Evolutionary conservation across 192 early-diverging fungal species (phyloP).

Genomic region (Umbelopsis ramanniana): DNA sequence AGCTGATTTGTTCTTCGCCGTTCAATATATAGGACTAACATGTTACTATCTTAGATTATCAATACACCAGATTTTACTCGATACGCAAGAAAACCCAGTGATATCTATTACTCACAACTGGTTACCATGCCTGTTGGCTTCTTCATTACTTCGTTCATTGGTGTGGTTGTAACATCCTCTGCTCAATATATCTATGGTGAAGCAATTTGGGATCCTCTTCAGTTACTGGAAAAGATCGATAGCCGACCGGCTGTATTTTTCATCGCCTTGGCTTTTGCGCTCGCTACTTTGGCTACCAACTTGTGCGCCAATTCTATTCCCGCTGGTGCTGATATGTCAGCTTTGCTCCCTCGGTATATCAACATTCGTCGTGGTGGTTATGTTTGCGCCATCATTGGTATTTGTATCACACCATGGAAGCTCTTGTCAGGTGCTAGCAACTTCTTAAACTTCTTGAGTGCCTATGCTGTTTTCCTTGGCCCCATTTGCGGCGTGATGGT

Average conservation of each 20-base stretch:
- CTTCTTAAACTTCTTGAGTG: constrained; percentile 30
- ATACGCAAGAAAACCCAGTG: constrained; percentile 25
- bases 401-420: constrained; percentile 31
- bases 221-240: constrained; percentile 24
- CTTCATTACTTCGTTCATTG: constrained; percentile 30
- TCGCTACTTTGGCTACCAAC: constrained; percentile 30
- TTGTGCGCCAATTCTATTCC: constrained; percentile 30
- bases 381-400: constrained; percentile 20
- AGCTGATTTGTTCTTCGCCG: neutral
- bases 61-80: constrained; percentile 30
- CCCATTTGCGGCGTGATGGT: constrained; percentile 29
- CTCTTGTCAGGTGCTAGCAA: constrained; percentile 25
- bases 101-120: constrained; percentile 28
- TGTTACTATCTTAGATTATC: constrained; percentile 18
- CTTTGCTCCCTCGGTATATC: constrained; percentile 20
- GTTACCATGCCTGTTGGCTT: constrained; percentile 31
- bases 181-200: constrained; percentile 19
- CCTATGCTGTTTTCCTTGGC: constrained; percentile 26
- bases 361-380: constrained; percentile 33
- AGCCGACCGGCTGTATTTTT: constrained; percentile 28
- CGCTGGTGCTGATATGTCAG: constrained; percentile 28
- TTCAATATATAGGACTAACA: neutral
- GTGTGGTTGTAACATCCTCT: constrained; percentile 23
- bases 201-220: constrained; percentile 26
- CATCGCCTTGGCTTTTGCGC: constrained; percentile 32